These are phyloP conservation scores for Aspergillus sergii DNA, from an alignment of 2,329 filamentous ascomycete species.

Conservation along the genomic window DNA sequence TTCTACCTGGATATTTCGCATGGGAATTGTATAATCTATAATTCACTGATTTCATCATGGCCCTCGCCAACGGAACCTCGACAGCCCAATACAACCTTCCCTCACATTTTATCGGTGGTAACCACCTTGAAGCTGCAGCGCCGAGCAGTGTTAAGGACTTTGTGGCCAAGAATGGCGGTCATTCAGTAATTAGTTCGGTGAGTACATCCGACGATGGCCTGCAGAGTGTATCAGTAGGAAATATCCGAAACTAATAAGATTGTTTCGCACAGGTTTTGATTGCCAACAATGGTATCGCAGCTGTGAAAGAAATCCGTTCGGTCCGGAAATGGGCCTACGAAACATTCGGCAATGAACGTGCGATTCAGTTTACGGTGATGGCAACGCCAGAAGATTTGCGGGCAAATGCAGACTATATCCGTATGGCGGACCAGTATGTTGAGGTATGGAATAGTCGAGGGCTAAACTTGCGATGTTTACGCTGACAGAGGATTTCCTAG, in stretches of 20 bases:
- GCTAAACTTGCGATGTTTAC: background rate
- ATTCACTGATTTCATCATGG: slow-evolving; percentile 40
- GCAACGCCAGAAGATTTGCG: slow-evolving; percentile 96
- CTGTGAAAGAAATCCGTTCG: slow-evolving; percentile 98
- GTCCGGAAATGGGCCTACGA: slow-evolving; percentile 99
- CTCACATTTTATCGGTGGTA: slow-evolving; percentile 95
- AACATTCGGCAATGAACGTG: slow-evolving; percentile 95
- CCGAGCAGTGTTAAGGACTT: slow-evolving; percentile 95
- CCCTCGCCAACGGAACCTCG: slow-evolving; percentile 38
- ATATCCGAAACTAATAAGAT: background rate
- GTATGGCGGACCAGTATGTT: slow-evolving; percentile 99
- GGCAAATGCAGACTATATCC: slow-evolving; percentile 98
- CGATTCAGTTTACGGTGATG: slow-evolving; percentile 99
- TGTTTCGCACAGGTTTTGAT: slow-evolving; percentile 74
- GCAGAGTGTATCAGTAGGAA: background rate
- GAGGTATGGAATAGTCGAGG: slow-evolving; percentile 57
- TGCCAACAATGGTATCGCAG: slow-evolving; percentile 99
- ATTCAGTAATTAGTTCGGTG: slow-evolving; percentile 98
- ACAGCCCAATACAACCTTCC: slow-evolving; percentile 72
- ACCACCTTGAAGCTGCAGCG: slow-evolving; percentile 77
- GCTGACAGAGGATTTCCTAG: slow-evolving; percentile 34
- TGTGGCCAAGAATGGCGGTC: slow-evolving; percentile 82
- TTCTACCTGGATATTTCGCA: slow-evolving; percentile 21
- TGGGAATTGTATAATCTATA: slow-evolving; percentile 30
- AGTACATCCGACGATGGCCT: slow-evolving; percentile 43